Base-by-base conservation (phyloP, 805 yeast genomes). In the Starmerella tilneyi region DNA sequence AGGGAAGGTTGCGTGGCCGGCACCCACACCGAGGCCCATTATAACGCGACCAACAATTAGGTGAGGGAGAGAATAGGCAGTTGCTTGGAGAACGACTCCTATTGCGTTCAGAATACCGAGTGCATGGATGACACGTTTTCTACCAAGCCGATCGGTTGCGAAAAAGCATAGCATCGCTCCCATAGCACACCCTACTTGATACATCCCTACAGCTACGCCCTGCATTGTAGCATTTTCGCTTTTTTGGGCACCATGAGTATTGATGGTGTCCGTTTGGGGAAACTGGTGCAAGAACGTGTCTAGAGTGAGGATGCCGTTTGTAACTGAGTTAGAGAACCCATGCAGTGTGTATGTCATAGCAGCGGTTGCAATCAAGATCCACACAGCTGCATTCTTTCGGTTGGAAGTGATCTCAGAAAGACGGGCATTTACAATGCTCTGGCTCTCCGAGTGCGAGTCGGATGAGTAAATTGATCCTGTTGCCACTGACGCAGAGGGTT, bases 261-360 rank as follows among this genome's bases (percentile, higher is more conserved):
- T 19, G n/a, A 43, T 23, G 1, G 56, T 52, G 28, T 59, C 56
- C n/a, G 50, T 47, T 20, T 42, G 34, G 4, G 63, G 62, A 45
- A 59, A 59, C n/a, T 45, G 50, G 3, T 37, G 13, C 13, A 46
- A 23, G 27, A 59, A 59, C 0, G 54, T 42, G 11, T 47, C 34
- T 35, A 54, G 41, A 1, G 59, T 51, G 8, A 59, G 45, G 8
- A 59, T 43, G 5, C 59, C 59, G 38, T 62, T 73, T 78, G 79
- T 76, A 40, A 80, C 71, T 55, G 85, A 84, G 62, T 81, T 86
- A 56, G 79, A 81, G 54, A 78, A 79, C 40, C 89, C 88, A 24
- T 56, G 60, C 30, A 52, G 34, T 5, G 52, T 46, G 41, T 56
- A 56, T 12, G 50, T 53, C 35, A 46, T 21, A 3, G 56, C 53